Evolutionary conservation across 257 asterid genomes (phyloP).

Genomic region (Solanum habrochaites): DNA sequence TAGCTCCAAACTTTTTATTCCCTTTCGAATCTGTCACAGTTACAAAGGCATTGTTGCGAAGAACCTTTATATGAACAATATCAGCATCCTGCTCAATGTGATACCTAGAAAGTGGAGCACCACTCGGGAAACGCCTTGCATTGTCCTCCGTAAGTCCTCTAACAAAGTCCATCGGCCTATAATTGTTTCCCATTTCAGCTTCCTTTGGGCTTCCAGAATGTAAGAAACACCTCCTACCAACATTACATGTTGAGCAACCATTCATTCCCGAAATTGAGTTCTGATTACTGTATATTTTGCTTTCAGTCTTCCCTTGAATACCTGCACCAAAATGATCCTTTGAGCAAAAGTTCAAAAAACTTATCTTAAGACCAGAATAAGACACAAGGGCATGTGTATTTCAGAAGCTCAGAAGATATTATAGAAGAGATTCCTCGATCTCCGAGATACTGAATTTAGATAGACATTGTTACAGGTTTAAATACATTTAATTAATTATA

Average conservation of each 20-base stretch:
- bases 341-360: neutral
- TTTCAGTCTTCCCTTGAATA: neutral
- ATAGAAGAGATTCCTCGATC: neutral
- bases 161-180: slow-evolving; percentile 17
- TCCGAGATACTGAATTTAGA: neutral
- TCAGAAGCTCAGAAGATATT: neutral
- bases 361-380: neutral
- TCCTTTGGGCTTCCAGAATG: slow-evolving; percentile 36
- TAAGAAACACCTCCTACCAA: slow-evolving; percentile 21
- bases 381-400: neutral
- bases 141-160: slow-evolving; percentile 4
- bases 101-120: neutral
- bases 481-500: neutral
- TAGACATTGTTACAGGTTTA: neutral
- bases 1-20: slow-evolving; percentile 50
- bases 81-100: slow-evolving; percentile 66
- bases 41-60: slow-evolving; percentile 71
- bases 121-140: neutral
- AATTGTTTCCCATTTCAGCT: slow-evolving; percentile 14
- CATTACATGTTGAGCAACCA: slow-evolving; percentile 13
- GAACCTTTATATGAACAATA: slow-evolving; percentile 75
- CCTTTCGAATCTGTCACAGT: slow-evolving; percentile 80
- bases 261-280: slow-evolving; percentile 16
- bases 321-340: slow-evolving; percentile 9
- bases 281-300: slow-evolving; percentile 1